phyloP scores from a whole-genome alignment of 345 rosid species.

The Acer yangbiense region DNA sequence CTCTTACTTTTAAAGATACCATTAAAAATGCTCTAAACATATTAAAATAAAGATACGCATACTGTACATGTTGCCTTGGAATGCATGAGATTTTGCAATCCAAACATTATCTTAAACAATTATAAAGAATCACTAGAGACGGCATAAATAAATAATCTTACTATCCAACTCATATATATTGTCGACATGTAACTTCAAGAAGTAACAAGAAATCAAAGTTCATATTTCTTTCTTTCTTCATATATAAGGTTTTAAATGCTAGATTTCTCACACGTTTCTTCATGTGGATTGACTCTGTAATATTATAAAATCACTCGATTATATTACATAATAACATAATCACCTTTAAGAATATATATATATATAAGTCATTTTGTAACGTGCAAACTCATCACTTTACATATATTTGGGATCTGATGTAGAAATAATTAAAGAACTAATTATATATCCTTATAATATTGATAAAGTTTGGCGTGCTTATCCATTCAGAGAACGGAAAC shows the following conservation, averaged over 20 bases:
- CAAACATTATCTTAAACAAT: background rate
- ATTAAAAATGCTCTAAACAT: background rate
- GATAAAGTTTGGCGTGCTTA: background rate
- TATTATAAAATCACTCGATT: no score
- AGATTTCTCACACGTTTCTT: no score
- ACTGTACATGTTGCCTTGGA: background rate
- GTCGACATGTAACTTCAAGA: background rate
- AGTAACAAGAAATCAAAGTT: background rate
- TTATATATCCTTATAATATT: background rate
- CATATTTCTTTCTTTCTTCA: no score
- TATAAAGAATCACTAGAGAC: background rate
- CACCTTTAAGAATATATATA: no score
- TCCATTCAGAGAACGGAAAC: background rate
- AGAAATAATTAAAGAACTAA: background rate
- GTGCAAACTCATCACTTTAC: no score
- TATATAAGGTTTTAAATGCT: no score
- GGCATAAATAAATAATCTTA: background rate
- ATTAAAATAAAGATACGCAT: background rate
- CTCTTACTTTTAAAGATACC: no score
- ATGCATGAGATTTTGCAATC: background rate
- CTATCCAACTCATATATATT: background rate
- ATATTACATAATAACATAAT: no score
- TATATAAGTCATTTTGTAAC: no score
- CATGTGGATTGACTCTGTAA: no score
- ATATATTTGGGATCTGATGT: no score